Base-by-base conservation (phyloP, 169 alveolate species). In the Cryptosporidium andersoni region DNA sequence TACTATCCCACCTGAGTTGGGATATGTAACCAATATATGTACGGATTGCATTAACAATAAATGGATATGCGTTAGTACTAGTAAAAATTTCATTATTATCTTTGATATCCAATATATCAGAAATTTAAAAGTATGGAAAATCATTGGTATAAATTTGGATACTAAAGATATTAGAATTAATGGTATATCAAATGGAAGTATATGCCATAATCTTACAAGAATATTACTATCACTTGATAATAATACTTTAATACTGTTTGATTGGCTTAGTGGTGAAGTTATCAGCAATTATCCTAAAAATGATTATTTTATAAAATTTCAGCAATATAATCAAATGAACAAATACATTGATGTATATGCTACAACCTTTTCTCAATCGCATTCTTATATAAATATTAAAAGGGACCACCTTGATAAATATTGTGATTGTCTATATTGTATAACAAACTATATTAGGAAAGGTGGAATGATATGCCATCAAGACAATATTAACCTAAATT, bases 1-100 rank as follows among this genome's bases (percentile, higher is more conserved):
- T 14, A 7, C 85, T 3, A 36, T 74, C 4, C 85, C 85, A 2
- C 85, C 74, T 5, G 55, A 6, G 6, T 37, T 74, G 11, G 85
- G 85, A 40, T 58, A 4, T 12, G 68, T 74, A 42, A 74, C 60
- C 40, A 68, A 74, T 25, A 58, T 45, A 43, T 66, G 53, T 37
- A 45, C 47, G 14, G 74, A 58, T 4, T 3, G 39, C 14, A 47
- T 58, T 6, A 47, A 60, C 25, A 25, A 43, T 11, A 42, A 39
- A 16, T 58, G 64, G 64, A 4, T 60, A n/a, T 74, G 62, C 37
- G 55, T 74, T 4, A 25, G 25, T 9, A 74, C 85, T 45, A 51
- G 48, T 25, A 37, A 34, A 25, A 74, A 74, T 42, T 9, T 42
- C 25, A 8, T 74, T 6, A 16, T 74, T 74, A n/a, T 55, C 2